These are phyloP conservation scores for Sphaerulina populicola DNA, from an alignment of 2,329 filamentous ascomycete genomes.

Conservation along the genomic window DNA sequence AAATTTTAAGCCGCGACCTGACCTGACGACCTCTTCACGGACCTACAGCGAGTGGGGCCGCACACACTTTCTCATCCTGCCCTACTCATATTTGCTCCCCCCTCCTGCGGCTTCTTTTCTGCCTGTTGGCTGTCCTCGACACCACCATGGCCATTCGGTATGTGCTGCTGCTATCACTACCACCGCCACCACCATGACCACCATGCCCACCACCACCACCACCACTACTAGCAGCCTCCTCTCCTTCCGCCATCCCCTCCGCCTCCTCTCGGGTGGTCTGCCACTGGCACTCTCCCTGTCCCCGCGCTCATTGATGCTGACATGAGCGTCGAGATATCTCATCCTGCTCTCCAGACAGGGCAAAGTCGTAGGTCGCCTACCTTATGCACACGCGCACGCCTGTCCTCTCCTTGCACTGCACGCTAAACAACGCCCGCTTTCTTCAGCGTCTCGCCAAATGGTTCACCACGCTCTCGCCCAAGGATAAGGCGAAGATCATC, in stretches of 20 bases:
- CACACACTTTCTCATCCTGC: neutral
- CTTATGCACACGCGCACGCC: slow-evolving; percentile 15
- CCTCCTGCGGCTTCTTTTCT: neutral
- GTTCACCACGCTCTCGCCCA: slow-evolving; percentile 96
- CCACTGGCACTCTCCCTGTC: too few species aligned
- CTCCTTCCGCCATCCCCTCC: too few species aligned
- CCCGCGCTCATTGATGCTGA: slow-evolving; percentile 13
- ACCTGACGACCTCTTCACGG: too few species aligned
- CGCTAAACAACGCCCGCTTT: slow-evolving; percentile 10
- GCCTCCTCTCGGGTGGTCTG: too few species aligned
- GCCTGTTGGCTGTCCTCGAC: neutral
- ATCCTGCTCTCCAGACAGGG: slow-evolving; percentile 96
- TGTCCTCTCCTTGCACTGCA: slow-evolving; percentile 5
- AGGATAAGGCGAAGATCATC: slow-evolving; percentile 99
- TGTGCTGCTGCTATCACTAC: slow-evolving; percentile 17
- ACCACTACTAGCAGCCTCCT: too few species aligned
- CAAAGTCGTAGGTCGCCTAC: slow-evolving; percentile 78
- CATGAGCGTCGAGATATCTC: slow-evolving; percentile 61
- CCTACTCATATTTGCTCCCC: neutral
- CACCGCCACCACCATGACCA: too few species aligned
- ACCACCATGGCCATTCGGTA: slow-evolving; percentile 49
- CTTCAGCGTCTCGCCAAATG: slow-evolving; percentile 91
- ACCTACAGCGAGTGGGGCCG: neutral
- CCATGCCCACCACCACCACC: too few species aligned
- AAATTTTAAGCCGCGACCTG: too few species aligned